Base-by-base conservation (phyloP, 2,329 filamentous ascomycete species). In the Curvularia sp. region DNA sequence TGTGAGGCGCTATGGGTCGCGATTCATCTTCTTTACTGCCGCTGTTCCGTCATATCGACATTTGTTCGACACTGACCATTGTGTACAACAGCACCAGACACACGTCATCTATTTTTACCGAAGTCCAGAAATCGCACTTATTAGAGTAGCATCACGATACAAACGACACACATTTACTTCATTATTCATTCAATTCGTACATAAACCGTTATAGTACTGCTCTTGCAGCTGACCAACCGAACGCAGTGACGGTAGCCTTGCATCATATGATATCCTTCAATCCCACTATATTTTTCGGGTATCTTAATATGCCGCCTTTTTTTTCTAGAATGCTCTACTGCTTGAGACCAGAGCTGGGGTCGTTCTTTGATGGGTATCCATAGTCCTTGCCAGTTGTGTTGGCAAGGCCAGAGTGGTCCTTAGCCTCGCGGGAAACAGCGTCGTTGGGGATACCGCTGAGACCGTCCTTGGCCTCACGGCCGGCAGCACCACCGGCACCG, bases 381-480 rank as follows among this genome's bases (percentile, higher is more conserved):
- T 79, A 78, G 60, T 79, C 77, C 71, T 77, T 70, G 50, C 69
- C 65, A 5, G 78, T 77, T 22, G 80, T 83, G 49, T 81, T 64
- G 53, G 62, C 75, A 31, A 81, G 67, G 22, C 76, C 77, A n/a
- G 66, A 49, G 67, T 79, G 77, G 55, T 77, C 54, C 75, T 78
- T 80, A 52, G 73, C 68, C 63, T 81, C 84, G 50, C 80, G 77
- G 15, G 80, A 75, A n/a, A 80, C 79, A 46, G 86, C 86, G 75
- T 90, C 88, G 72, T 84, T 85, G 18, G 87, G 86, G 22, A 86
- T 76, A 2, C 81, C 81, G 9, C 80, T 75, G 10, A 89, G 75
- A 38, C 80, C 79, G 33, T 91, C 88, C 63, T 81, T 79, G 20
- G 81, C 88, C 75, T 90, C 82, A 44, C 89, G 83, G 12, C 88